These are phyloP conservation scores for Mycena crocata DNA, from an alignment of 768 basidiomycete genomes.

Conservation along the genomic window DNA sequence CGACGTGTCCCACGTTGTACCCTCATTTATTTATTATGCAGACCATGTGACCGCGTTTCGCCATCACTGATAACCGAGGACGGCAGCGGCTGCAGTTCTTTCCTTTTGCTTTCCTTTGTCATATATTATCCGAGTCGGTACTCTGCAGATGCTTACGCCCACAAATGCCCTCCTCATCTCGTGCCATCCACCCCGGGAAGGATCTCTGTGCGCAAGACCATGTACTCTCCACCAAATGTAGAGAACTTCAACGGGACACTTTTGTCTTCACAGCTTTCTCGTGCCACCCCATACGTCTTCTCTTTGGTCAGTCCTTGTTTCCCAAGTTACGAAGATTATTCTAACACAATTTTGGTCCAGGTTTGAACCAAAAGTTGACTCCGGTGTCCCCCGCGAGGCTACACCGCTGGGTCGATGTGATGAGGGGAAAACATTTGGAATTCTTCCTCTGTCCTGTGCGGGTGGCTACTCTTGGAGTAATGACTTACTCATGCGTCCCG, in stretches of 20 bases:
- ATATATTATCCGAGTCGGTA: no score
- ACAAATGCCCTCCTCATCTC: no score
- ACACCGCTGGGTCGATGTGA: neutral
- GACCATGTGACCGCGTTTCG: no score
- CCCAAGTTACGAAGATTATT: neutral
- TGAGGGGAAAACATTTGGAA: neutral
- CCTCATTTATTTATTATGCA: no score
- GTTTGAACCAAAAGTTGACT: constrained; percentile 11
- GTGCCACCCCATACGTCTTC: neutral
- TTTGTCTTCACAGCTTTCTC: neutral
- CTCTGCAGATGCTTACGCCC: no score
- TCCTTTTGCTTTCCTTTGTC: no score
- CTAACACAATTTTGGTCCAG: neutral
- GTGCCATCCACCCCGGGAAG: no score
- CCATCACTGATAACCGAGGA: no score
- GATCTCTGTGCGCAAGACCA: no score
- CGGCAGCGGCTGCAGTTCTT: no score
- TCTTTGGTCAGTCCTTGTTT: neutral
- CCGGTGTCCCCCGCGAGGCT: neutral
- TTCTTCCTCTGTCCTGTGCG: constrained; percentile 11
- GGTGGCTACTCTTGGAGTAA: neutral
- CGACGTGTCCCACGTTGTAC: no score
- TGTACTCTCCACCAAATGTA: constrained; percentile 5
- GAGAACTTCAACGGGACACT: constrained; percentile 3
- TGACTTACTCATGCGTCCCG: neutral